Evolutionary conservation across 2,329 filamentous ascomycete genomes (phyloP).

Genomic region (Neoascochyta sp.): DNA sequence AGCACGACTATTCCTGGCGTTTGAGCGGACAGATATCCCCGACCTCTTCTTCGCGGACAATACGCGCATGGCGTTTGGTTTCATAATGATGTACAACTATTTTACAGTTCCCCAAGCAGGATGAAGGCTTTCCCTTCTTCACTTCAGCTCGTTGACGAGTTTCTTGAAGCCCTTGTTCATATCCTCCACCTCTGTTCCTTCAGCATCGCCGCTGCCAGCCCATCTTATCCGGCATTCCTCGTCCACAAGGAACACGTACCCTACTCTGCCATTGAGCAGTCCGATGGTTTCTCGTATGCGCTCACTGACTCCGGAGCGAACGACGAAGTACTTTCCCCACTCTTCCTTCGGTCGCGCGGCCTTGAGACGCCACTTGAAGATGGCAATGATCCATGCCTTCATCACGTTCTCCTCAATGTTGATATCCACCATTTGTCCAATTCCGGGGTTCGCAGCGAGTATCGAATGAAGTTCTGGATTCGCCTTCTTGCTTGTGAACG

Average conservation of each 20-base stretch:
- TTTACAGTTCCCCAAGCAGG: constrained; percentile 12
- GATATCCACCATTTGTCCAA: constrained; percentile 75
- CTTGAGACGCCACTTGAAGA: constrained; percentile 53
- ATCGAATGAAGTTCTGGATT: constrained; percentile 69
- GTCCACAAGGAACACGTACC: constrained; percentile 90
- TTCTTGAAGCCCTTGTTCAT: constrained; percentile 62
- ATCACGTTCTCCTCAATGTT: constrained; percentile 82
- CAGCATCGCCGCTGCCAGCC: constrained; percentile 75
- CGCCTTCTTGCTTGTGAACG: constrained; percentile 59
- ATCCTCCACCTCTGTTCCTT: constrained; percentile 62
- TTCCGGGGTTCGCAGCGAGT: constrained; percentile 51
- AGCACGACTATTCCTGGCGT: constrained; percentile 15
- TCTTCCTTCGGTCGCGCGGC: constrained; percentile 47
- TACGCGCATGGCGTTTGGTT: constrained; percentile 13
- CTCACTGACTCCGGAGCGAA: constrained; percentile 55
- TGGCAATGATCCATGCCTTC: constrained; percentile 54
- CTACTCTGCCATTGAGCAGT: constrained; percentile 83
- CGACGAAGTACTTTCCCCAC: constrained; percentile 58
- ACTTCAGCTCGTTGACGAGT: constrained; percentile 46
- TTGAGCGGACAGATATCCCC: constrained; percentile 28
- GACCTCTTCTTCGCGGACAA: constrained; percentile 15
- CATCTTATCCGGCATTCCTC: constrained; percentile 84
- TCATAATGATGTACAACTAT: constrained; percentile 33
- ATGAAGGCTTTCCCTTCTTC: constrained; percentile 3
- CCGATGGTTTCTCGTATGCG: constrained; percentile 58